Conservation (phyloP, 2,329 filamentous ascomycete species). For the Westerdykella aurantiaca region DNA sequence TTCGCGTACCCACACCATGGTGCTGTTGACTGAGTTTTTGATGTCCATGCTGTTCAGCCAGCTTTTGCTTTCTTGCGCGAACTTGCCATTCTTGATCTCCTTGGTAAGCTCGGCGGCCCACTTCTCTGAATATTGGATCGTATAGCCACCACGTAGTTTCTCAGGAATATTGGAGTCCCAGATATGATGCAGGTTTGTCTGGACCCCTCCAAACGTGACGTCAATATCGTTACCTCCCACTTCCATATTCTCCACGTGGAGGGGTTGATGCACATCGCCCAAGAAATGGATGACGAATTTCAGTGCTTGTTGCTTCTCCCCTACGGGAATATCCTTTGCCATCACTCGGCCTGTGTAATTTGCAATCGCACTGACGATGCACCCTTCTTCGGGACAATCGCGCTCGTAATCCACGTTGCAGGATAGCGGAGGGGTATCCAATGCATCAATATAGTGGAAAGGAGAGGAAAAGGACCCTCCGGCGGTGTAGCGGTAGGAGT, state of each 20-base stretch:
- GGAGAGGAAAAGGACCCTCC: conserved; percentile 44
- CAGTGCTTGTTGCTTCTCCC: conserved; percentile 41
- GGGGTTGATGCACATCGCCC: conserved; percentile 68
- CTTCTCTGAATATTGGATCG: conserved; percentile 31
- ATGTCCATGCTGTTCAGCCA: conserved; percentile 38
- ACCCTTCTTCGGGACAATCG: conserved; percentile 48
- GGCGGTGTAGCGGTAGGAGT: conserved; percentile 46
- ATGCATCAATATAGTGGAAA: conserved; percentile 50
- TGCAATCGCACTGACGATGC: conserved; percentile 49
- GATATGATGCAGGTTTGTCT: conserved; percentile 41
- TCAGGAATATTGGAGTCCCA: conserved; percentile 45
- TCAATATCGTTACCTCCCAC: conserved; percentile 42
- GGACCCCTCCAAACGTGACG: conserved; percentile 39
- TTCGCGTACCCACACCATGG: conserved; percentile 41
- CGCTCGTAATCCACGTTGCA: conserved; percentile 48
- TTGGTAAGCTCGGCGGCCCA: conserved; percentile 37
- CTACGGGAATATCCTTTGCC: conserved; percentile 20
- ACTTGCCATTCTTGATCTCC: conserved; percentile 38
- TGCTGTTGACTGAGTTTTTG: conserved; percentile 29
- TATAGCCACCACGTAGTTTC: conserved; percentile 37
- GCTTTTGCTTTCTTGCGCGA: conserved; percentile 20
- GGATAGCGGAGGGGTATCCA: conserved; percentile 42
- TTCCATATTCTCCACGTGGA: conserved; percentile 51
- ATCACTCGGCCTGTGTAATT: conserved; percentile 43
- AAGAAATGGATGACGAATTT: conserved; percentile 53